Percentiles rank a stretch among this genome's conserved stretches.
Evolutionary conservation across 2,329 filamentous ascomycete species (phyloP).

Genomic region (Sporothrix sp.): DNA sequence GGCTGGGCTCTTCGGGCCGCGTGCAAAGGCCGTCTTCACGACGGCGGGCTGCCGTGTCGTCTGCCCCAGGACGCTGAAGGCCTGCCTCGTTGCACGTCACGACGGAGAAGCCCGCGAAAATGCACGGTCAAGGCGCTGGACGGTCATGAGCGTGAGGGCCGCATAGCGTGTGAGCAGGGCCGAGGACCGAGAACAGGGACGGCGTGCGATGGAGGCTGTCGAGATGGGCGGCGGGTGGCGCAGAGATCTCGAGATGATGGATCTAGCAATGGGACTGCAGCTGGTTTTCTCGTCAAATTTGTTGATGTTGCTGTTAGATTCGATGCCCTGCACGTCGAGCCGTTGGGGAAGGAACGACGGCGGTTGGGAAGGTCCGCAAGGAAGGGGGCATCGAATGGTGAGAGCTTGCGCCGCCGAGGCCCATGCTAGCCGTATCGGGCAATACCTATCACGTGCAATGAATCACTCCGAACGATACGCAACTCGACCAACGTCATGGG

Average conservation of each 20-base stretch:
- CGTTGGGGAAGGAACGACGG: background rate
- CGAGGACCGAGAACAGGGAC: background rate
- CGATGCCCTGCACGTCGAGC: no score
- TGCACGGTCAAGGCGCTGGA: conserved; percentile 2
- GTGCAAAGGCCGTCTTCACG: no score
- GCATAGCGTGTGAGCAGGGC: conserved; percentile 7
- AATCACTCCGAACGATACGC: background rate
- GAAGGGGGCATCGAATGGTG: conserved; percentile 4
- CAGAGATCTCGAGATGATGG: no score
- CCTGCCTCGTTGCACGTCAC: no score
- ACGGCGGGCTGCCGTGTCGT: no score
- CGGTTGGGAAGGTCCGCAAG: background rate
- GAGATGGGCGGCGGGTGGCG: background rate
- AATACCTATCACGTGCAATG: background rate
- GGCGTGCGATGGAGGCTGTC: background rate
- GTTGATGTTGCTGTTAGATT: no score
- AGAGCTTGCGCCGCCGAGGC: no score
- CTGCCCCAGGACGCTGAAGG: no score
- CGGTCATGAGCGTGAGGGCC: conserved; percentile 11
- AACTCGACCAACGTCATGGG: no score
- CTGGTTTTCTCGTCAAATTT: background rate
- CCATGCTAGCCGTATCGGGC: background rate
- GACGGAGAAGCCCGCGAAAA: background rate
- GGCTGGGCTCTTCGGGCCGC: background rate
- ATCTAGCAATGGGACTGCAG: background rate